phyloP scores from a whole-genome alignment of 208 protist genomes.

The Zelonia costaricensis region DNA sequence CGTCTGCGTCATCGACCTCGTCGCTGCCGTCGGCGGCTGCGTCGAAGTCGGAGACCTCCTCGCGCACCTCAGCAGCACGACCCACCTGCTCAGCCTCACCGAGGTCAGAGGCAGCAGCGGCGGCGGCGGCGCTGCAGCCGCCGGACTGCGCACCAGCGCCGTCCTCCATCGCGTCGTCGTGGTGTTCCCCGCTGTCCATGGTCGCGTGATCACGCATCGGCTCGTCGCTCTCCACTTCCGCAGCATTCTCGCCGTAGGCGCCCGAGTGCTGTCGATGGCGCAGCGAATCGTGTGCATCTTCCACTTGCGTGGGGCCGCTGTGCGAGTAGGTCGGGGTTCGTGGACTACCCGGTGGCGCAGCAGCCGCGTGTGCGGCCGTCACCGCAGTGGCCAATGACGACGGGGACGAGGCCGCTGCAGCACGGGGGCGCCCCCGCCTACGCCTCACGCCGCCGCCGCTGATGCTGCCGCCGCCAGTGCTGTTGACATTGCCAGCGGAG shows the following conservation, averaged over 20 bases:
- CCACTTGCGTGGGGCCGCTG: no score
- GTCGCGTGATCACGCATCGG: no score
- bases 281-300: no score
- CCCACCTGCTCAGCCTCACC: slow-evolving; percentile 52
- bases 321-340: no score
- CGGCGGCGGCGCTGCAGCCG: background rate
- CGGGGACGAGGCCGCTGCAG: no score
- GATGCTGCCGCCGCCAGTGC: background rate
- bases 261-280: no score
- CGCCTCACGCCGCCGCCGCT: background rate
- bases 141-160: slow-evolving; percentile 1
- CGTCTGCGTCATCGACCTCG: background rate
- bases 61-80: slow-evolving; percentile 39
- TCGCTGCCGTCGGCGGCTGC: background rate
- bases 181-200: background rate
- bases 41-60: slow-evolving; percentile 18
- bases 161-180: background rate
- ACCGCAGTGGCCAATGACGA: no score
- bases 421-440: no score
- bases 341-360: no score
- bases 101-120: background rate
- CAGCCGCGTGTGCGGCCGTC: no score
- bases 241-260: no score
- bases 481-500: no score
- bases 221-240: background rate